Evolutionary conservation across 306 rosid species (phyloP).

Genomic region (Gleditsia sinensis): DNA sequence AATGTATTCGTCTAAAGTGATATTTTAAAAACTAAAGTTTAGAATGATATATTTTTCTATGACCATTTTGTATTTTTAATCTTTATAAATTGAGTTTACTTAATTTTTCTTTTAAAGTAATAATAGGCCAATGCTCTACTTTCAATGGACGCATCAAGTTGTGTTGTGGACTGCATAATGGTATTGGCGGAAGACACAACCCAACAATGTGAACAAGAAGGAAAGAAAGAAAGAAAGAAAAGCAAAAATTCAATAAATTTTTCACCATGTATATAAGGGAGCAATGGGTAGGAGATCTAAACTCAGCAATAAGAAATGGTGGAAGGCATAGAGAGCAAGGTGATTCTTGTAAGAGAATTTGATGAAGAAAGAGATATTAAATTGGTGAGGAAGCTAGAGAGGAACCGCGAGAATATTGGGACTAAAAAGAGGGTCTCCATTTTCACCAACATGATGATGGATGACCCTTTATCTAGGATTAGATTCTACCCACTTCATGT

Average conservation of each 20-base stretch:
- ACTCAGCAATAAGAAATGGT: conserved; percentile 57
- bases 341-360: conserved; percentile 67
- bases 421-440: conserved; percentile 66
- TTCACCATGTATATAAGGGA: conserved; percentile 35
- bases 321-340: conserved; percentile 43
- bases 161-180: not conserved
- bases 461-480: conserved; percentile 79
- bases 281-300: conserved; percentile 39
- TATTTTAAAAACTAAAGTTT: no score
- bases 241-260: not conserved
- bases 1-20: no score
- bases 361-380: conserved; percentile 61
- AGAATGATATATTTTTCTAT: no score
- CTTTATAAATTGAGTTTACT: no score
- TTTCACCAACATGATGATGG: conserved; percentile 55
- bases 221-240: not conserved
- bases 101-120: no score
- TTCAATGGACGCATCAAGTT: conserved; percentile 41
- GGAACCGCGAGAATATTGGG: conserved; percentile 57
- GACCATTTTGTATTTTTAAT: no score
- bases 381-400: conserved; percentile 77
- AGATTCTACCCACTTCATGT: conserved; percentile 72
- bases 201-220: not conserved
- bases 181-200: conserved; percentile 7
- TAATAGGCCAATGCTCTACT: not conserved